These are phyloP conservation scores for Diutina scorzettiae DNA, from an alignment of 1,139 yeast species.

Conservation along the genomic window DNA sequence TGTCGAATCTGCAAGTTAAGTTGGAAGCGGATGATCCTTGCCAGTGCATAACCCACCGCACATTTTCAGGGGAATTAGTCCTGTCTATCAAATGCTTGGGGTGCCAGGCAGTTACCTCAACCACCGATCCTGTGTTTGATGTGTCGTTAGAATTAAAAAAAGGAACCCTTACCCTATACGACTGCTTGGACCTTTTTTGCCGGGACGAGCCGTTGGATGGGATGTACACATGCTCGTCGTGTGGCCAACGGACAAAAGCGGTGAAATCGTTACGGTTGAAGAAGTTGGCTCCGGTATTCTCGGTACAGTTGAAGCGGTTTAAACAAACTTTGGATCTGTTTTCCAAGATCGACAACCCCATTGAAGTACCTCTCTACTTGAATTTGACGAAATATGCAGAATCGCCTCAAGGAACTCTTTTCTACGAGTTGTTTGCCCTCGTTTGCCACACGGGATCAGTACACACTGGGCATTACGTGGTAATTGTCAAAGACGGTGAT, in stretches of 20 bases:
- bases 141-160: conserved; percentile 60
- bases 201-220: conserved; percentile 65
- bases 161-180: conserved; percentile 32
- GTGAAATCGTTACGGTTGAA: conserved; percentile 57
- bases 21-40: conserved; percentile 27
- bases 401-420: conserved; percentile 23
- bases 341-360: conserved; percentile 65
- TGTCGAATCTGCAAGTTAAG: conserved; percentile 7
- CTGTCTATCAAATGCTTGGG: conserved; percentile 63
- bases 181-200: conserved; percentile 70
- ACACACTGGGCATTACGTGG: conserved; percentile 89
- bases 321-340: conserved; percentile 61
- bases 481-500: conserved; percentile 56
- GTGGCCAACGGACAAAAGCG: conserved; percentile 52
- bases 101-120: conserved; percentile 53
- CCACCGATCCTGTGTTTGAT: conserved; percentile 86
- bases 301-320: conserved; percentile 79
- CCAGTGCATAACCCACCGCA: conserved; percentile 68
- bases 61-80: conserved; percentile 64
- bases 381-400: conserved; percentile 53
- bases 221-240: conserved; percentile 55
- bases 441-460: conserved; percentile 87
- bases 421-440: conserved; percentile 75
- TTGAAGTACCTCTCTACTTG: conserved; percentile 59
- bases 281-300: conserved; percentile 63